Conservation (phyloP, 495 filamentous ascomycete genomes). For the Oidiodendron maius region DNA sequence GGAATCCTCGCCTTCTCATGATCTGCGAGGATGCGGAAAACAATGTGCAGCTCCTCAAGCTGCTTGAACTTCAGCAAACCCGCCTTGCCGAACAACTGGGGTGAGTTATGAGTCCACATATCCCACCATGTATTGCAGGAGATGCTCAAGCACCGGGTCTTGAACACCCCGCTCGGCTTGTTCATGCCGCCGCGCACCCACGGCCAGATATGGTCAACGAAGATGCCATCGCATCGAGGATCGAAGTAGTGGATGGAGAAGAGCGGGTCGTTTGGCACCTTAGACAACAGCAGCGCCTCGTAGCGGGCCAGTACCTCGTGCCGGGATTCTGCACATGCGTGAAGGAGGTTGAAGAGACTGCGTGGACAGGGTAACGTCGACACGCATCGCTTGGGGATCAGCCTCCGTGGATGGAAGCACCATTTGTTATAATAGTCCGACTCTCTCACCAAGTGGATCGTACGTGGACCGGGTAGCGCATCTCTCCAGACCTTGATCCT, state of each 20-base stretch:
- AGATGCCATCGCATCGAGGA: background rate
- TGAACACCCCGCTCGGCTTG: background rate
- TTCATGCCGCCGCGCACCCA: background rate
- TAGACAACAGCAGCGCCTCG: background rate
- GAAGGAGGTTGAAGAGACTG: background rate
- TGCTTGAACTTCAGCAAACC: constrained; percentile 2
- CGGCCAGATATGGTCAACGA: constrained; percentile 3
- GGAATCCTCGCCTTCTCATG: background rate
- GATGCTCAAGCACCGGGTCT: background rate
- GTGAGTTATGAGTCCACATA: background rate
- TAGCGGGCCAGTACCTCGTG: background rate
- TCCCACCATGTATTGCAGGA: constrained; percentile 3
- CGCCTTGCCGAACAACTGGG: background rate
- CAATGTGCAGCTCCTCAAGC: constrained; percentile 1
- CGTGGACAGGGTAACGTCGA: background rate
- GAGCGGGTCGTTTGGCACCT: background rate
- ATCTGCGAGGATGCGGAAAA: background rate
- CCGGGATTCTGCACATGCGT: background rate
- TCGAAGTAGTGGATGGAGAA: constrained; percentile 1
- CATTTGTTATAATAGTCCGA: background rate
- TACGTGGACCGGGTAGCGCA: background rate
- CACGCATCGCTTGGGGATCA: background rate
- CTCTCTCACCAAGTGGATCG: background rate
- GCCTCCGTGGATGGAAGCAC: too few species aligned
- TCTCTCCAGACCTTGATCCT: constrained; percentile 2